Evolutionary conservation across 2,329 filamentous ascomycete genomes (phyloP).

Genomic region (Chrysoporthe cubensis): DNA sequence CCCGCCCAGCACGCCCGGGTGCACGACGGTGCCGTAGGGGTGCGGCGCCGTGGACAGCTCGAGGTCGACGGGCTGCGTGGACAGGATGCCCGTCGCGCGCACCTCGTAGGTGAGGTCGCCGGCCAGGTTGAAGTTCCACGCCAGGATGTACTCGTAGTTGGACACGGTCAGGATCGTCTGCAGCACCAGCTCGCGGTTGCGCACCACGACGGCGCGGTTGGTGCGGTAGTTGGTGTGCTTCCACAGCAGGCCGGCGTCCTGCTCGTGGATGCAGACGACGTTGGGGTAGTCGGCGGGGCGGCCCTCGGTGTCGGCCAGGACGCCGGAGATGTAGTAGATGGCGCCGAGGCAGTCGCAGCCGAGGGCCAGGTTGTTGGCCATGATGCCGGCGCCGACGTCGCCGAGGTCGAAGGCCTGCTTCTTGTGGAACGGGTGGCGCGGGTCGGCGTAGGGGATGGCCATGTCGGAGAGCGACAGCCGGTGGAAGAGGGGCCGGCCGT

Average conservation of each 20-base stretch:
- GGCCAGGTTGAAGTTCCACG: constrained; percentile 50
- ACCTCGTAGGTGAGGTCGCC: constrained; percentile 38
- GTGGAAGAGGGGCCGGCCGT: constrained; percentile 63
- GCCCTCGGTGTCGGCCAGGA: constrained; percentile 27
- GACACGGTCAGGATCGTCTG: constrained; percentile 61
- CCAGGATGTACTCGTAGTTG: constrained; percentile 56
- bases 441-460: constrained; percentile 66
- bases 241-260: constrained; percentile 61
- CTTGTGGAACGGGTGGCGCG: constrained; percentile 63
- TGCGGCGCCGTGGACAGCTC: constrained; percentile 53
- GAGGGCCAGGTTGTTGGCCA: constrained; percentile 65
- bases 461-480: constrained; percentile 65
- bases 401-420: constrained; percentile 73
- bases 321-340: constrained; percentile 49
- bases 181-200: constrained; percentile 56
- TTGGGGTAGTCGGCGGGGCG: constrained; percentile 39
- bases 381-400: constrained; percentile 66
- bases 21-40: constrained; percentile 64
- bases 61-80: constrained; percentile 55
- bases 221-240: constrained; percentile 61
- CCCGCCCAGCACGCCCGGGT: constrained; percentile 62
- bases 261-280: constrained; percentile 60
- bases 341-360: constrained; percentile 66
- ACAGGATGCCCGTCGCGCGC: constrained; percentile 54
- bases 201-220: constrained; percentile 53